phyloP scores from a whole-genome alignment of 805 yeast genomes.

The Saturnispora galanensis region DNA sequence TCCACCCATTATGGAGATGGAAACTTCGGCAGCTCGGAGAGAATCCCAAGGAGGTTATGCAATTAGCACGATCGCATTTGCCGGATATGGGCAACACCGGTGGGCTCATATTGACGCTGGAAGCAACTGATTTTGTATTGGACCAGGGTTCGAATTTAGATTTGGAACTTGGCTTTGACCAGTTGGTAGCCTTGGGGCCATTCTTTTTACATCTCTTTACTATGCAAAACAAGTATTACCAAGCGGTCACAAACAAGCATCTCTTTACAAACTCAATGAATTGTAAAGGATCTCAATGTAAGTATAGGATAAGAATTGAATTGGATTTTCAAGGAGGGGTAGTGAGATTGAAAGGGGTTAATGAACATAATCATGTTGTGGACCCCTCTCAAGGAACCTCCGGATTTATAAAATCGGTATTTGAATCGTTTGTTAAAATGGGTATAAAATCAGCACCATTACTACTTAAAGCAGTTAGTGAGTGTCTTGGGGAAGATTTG shows the following conservation, averaged over 20 bases:
- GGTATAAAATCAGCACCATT: slow-evolving; percentile 3
- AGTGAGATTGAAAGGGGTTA: background rate
- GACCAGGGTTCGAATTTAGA: background rate
- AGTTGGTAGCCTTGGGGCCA: background rate
- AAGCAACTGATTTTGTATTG: background rate
- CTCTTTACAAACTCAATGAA: background rate
- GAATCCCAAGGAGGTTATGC: background rate
- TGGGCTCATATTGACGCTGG: background rate
- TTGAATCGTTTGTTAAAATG: slow-evolving; percentile 1
- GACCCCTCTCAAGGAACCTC: background rate
- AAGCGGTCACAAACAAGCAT: background rate
- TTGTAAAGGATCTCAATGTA: slow-evolving; percentile 2
- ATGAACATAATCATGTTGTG: background rate
- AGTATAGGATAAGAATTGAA: background rate
- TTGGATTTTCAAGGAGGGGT: background rate
- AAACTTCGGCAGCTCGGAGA: background rate
- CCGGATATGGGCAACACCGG: background rate
- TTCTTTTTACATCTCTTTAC: slow-evolving; percentile 1
- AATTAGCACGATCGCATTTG: background rate
- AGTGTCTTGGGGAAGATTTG: slow-evolving; percentile 1
- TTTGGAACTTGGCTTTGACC: background rate
- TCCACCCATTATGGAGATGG: slow-evolving; percentile 6
- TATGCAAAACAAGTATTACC: slow-evolving; percentile 3
- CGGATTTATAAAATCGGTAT: slow-evolving; percentile 1
- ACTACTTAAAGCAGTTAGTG: background rate